Base-by-base conservation (phyloP, 176 grass and related monocot species). In the Poa pratensis region DNA sequence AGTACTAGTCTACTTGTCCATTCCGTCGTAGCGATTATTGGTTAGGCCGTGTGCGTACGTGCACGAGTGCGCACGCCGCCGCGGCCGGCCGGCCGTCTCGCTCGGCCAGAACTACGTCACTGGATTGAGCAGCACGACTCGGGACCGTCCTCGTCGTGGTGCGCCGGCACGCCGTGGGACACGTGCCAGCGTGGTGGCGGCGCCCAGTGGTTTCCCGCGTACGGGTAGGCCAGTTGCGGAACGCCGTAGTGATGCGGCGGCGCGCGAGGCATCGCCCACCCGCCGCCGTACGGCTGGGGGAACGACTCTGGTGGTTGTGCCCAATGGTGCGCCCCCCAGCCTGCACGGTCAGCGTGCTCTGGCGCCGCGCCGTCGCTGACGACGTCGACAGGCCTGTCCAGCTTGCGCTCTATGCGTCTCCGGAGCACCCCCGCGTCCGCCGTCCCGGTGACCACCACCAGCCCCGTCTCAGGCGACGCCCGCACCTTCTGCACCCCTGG, bases 61-160 rank as follows among this genome's bases (percentile, higher is more conserved):
- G 27, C 62, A 65, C 62, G 27, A 37, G 28, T 9, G 64, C 16
- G 63, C 63, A 59, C 35, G 54, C 39, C 22, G 32, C 63, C 60
- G n/a, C 60, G n/a, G 12, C n/a, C 39, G 43, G 72, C 45, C 8
- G 42, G 8, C 7, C 22, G 39, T 7, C 28, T 50, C 26, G 63
- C n/a, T 23, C 19, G 58, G 58, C 11, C 32, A 32, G 27, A 4
- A 49, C 16, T 3, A 77, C 62, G 16, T 88, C 80, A 88, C 63
- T 83, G 73, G 39, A 88, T 52, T 62, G 70, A 75, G 79, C 80
- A 83, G 63, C 80, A 83, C 5, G 17, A 26, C 60, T 51, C n/a
- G 15, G 52, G 27, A 1, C 13, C 13, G 9, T 69, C 55, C 10
- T 83, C 80, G n/a, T 73, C 57, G 73, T 39, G 22, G 60, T 42